Conservation (phyloP, 2,329 filamentous ascomycete species). For the Phialophora macrospora region DNA sequence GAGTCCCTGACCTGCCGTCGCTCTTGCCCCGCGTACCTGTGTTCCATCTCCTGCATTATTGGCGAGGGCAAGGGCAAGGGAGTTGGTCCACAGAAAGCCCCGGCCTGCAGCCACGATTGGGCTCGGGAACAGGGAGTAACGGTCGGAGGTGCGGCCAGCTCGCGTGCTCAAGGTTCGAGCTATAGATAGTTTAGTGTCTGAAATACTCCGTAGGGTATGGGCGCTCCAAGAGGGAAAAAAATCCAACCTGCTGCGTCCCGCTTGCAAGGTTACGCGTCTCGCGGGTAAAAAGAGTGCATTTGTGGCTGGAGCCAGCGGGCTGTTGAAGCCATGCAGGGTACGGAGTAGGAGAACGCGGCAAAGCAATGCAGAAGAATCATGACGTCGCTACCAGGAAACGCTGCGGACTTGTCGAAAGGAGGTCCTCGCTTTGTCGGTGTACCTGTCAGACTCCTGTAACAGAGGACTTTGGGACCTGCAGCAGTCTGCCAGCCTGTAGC, state of each 20-base stretch:
- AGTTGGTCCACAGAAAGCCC: no score
- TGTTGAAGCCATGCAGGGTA: slow-evolving; percentile 1
- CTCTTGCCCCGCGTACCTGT: background rate
- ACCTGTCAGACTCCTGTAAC: background rate
- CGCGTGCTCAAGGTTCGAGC: background rate
- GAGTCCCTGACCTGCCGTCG: background rate
- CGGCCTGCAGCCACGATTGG: background rate
- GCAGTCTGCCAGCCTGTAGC: background rate
- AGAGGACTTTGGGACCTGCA: background rate
- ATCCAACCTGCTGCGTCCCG: background rate
- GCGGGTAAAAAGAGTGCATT: background rate
- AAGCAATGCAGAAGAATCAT: background rate
- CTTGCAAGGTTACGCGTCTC: slow-evolving; percentile 15
- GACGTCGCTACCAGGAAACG: background rate
- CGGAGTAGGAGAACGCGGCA: background rate
- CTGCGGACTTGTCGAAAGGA: background rate
- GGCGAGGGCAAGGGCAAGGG: background rate
- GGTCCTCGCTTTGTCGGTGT: background rate
- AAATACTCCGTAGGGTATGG: background rate
- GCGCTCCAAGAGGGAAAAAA: background rate
- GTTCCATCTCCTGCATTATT: background rate
- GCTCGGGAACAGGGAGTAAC: background rate
- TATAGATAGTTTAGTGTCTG: background rate
- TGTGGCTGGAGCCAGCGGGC: slow-evolving; percentile 12
- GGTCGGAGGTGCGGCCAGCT: background rate